phyloP scores from a whole-genome alignment of 192 early-diverging fungal species.

The Borealophlyctis nickersoniae region DNA sequence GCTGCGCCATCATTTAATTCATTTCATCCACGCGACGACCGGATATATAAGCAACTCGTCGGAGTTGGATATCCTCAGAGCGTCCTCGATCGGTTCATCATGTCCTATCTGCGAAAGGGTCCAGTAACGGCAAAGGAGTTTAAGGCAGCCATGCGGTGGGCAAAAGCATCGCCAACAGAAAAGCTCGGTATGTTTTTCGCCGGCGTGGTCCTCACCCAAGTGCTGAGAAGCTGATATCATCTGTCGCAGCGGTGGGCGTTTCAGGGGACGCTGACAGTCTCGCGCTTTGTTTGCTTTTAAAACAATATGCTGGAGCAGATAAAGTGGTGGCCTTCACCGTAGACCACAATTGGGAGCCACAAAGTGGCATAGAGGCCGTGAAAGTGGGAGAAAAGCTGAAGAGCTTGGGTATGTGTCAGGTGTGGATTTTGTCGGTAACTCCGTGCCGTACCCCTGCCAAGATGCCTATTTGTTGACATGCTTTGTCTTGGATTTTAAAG shows the following conservation, averaged over 20 bases:
- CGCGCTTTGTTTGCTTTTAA: slow-evolving; percentile 9
- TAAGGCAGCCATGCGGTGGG: too few relatives aligned
- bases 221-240: too few relatives aligned
- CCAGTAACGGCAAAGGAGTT: too few relatives aligned
- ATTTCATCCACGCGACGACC: too few relatives aligned
- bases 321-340: slow-evolving; percentile 42
- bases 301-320: slow-evolving; percentile 6
- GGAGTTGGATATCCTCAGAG: too few relatives aligned
- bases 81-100: too few relatives aligned
- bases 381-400: slow-evolving; percentile 28
- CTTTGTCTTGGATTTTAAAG: neutral
- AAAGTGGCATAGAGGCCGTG: slow-evolving; percentile 38
- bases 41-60: too few relatives aligned
- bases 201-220: too few relatives aligned
- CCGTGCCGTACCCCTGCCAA: neutral
- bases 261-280: slow-evolving; percentile 24
- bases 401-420: slow-evolving; percentile 14
- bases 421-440: neutral
- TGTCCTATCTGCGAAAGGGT: too few relatives aligned
- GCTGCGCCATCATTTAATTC: too few relatives aligned
- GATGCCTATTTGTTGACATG: neutral
- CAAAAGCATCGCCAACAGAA: too few relatives aligned
- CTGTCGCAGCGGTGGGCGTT: slow-evolving; percentile 31
- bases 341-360: slow-evolving; percentile 41
- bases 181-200: too few relatives aligned